These are phyloP conservation scores for Arthrinium puccinioides DNA, from an alignment of 2,329 filamentous ascomycete species.

Conservation along the genomic window DNA sequence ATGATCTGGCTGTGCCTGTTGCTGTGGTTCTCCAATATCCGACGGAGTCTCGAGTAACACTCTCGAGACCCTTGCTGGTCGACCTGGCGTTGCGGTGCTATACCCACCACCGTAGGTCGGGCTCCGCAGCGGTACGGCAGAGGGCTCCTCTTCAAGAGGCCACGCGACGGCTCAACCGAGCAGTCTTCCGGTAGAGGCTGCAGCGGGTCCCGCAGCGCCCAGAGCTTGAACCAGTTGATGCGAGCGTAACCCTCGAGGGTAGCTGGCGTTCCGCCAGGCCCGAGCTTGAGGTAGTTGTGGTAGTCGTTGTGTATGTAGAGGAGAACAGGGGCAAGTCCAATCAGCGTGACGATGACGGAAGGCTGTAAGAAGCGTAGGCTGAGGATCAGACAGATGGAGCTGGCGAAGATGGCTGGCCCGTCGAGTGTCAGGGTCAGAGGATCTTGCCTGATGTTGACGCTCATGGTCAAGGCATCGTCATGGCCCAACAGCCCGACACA, in stretches of 20 bases:
- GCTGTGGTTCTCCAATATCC: constrained; percentile 45
- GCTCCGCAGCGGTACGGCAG: constrained; percentile 57
- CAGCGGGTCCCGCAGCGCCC: constrained; percentile 66
- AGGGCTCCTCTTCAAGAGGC: constrained; percentile 45
- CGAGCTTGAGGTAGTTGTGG: constrained; percentile 66
- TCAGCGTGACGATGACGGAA: constrained; percentile 38
- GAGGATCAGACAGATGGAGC: constrained; percentile 38
- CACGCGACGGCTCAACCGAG: constrained; percentile 42
- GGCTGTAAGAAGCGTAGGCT: constrained; percentile 45
- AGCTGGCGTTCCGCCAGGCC: constrained; percentile 72
- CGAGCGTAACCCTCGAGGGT: constrained; percentile 67
- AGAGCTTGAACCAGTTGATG: constrained; percentile 65
- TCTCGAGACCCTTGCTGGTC: constrained; percentile 50
- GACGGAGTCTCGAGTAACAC: constrained; percentile 49
- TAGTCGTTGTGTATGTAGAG: constrained; percentile 63
- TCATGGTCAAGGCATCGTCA: constrained; percentile 22
- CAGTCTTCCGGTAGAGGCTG: constrained; percentile 45
- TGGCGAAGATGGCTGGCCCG: constrained; percentile 37
- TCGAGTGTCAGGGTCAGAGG: constrained; percentile 47
- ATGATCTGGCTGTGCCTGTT: constrained; percentile 37
- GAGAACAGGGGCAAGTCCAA: constrained; percentile 39
- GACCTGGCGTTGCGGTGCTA: constrained; percentile 8
- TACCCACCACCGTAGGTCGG: constrained; percentile 26
- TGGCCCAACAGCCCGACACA: constrained; percentile 10
- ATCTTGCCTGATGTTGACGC: constrained; percentile 39